Percentiles rank a stretch among this genome's conserved stretches.
Evolutionary conservation across 2,329 filamentous ascomycete genomes (phyloP).

Genomic region (Rhynchosporium secalis): DNA sequence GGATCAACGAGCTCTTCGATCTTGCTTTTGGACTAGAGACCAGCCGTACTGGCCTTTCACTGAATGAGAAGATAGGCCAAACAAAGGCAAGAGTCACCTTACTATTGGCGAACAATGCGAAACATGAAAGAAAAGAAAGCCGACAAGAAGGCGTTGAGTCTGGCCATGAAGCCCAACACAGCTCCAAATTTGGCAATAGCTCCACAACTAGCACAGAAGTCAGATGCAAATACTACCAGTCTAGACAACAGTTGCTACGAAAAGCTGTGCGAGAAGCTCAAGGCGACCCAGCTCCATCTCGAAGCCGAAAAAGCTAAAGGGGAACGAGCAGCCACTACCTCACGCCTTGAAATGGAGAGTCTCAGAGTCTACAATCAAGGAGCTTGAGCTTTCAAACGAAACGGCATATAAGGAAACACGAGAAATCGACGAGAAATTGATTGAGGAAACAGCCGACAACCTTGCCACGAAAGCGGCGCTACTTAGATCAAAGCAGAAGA

Average conservation of each 20-base stretch:
- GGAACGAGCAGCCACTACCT: not conserved
- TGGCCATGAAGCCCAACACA: not conserved
- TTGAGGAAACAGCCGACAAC: not conserved
- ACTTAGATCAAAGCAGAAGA: not conserved
- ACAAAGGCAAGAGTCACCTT: not conserved
- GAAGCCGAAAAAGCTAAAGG: not conserved
- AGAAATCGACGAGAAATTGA: not conserved
- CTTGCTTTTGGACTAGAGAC: not conserved
- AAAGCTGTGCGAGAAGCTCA: not conserved
- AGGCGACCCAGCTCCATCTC: not conserved
- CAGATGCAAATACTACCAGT: not conserved
- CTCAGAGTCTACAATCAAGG: not conserved
- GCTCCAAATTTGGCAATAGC: not conserved
- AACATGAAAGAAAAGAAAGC: no score
- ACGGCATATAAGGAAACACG: not conserved
- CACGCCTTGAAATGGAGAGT: not conserved
- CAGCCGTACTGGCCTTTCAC: not conserved
- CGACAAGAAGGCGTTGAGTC: not conserved
- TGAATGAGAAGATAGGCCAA: not conserved
- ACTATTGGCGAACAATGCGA: not conserved
- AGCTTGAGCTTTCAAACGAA: not conserved
- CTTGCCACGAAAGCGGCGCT: not conserved
- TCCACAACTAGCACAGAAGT: not conserved
- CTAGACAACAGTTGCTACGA: not conserved
- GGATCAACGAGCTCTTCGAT: not conserved